These are phyloP conservation scores for Oenanthe sinensis DNA, from an alignment of 129 eudicot genomes.

Conservation along the genomic window DNA sequence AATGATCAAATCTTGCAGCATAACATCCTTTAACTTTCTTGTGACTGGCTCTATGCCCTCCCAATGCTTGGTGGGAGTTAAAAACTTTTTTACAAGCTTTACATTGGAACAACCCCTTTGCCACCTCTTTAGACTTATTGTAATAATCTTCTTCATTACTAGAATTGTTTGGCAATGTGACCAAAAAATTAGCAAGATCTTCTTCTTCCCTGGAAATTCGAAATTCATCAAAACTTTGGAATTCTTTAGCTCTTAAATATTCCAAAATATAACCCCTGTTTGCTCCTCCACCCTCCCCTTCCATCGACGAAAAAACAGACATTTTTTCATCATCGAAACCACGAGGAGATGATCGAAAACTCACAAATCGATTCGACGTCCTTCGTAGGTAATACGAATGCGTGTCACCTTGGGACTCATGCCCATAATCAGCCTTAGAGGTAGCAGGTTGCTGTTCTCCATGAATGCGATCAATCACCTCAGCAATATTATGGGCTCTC, in stretches of 20 bases:
- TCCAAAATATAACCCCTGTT: conserved; percentile 3
- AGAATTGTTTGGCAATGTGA: conserved; percentile 11
- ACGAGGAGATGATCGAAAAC: background rate
- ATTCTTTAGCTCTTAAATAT: background rate
- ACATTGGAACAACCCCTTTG: conserved; percentile 17
- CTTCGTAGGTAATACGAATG: background rate
- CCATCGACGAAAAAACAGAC: background rate
- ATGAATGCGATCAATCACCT: conserved; percentile 7
- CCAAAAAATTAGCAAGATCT: conserved; percentile 11
- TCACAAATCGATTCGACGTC: background rate
- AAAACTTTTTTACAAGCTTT: conserved; percentile 36
- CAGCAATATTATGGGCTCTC: conserved; percentile 27
- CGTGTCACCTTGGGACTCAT: background rate
- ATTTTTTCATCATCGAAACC: background rate
- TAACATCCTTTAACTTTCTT: conserved; percentile 13
- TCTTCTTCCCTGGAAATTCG: conserved; percentile 9
- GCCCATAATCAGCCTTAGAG: background rate
- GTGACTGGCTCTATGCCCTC: conserved; percentile 8
- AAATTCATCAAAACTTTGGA: background rate
- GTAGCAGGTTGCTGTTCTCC: background rate
- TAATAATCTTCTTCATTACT: background rate
- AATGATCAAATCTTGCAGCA: background rate
- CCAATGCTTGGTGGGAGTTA: conserved; percentile 19
- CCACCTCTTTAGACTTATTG: conserved; percentile 11
- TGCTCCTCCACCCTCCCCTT: conserved; percentile 1